Evolutionary conservation across 495 filamentous ascomycete species (phyloP), one percentile per base, ranked within the genome.

Genomic region (Hypoxylon intermedium): DNA sequence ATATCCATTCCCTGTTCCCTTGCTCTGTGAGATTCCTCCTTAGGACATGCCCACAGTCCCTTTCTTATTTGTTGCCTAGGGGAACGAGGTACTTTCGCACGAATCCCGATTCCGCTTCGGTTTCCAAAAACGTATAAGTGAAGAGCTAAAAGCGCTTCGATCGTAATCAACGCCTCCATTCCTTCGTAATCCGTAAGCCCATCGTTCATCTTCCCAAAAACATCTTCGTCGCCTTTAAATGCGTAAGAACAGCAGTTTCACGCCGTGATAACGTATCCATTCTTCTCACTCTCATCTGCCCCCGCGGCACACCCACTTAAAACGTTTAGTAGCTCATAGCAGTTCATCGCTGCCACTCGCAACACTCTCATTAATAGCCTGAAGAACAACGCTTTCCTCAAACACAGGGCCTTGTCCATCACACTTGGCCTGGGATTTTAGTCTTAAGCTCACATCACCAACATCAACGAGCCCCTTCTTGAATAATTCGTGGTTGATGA

Each of bases 321-420:
- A 42, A 18, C 40, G 7, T 24, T 36, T 5, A 18, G 9, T 23
- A 23, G 26, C 42, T 83, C 73, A 92, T 64, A 92, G 79, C 65
- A 93, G 72, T 63, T 91, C 89, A 70, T 95, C 91, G 58, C 82
- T 85, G 28, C 87, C 86, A 46, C 80, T 84, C 16, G 85, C 87
- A 12, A 85, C 85, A 67, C 90, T 91, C 60, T 87, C 83, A 74
- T 91, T 84, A 65, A 98, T 93, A 13, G 89, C 91, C 62, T 80
- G 74, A 34, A 85, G 72, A 13, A 97, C 85, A 37, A 84, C 83
- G 5, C 82, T 74, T 72, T 96, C 93, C 56, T 88, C 87, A 71
- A 96, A 97, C 13, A 92, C 92, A 3, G 93, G 93, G 0, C 93
- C 93, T 65, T 89, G 86, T 5, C 93, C 93, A 78, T 97, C 88